Evolutionary conservation across 768 basidiomycete species (phyloP).

Genomic region (Panus rudis): DNA sequence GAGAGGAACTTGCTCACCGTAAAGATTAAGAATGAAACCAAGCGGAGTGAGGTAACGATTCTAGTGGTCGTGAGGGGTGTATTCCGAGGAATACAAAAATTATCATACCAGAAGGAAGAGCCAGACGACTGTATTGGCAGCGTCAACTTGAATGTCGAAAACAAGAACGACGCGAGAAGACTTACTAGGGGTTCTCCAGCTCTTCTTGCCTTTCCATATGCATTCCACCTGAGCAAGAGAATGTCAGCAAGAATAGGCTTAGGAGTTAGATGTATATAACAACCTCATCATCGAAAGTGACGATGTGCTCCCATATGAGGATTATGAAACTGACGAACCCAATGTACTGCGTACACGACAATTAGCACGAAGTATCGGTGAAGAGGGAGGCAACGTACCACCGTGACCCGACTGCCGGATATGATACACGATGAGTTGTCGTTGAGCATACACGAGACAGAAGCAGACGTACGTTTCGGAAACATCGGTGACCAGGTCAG

Average conservation of each 20-base stretch:
- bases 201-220: conserved; percentile 43
- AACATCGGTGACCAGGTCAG: conserved; percentile 1
- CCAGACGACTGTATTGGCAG: conserved; percentile 21
- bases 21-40: conserved; percentile 49
- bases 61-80: conserved; percentile 22
- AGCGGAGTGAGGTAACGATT: conserved; percentile 63
- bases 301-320: conserved; percentile 48
- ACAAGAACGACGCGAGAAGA: background rate
- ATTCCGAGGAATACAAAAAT: background rate
- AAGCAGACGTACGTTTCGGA: conserved; percentile 4
- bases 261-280: background rate
- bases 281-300: conserved; percentile 43
- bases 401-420: no score
- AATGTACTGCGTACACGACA: conserved; percentile 31
- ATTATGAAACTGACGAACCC: conserved; percentile 42
- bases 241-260: no score
- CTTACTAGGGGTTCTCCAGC: conserved; percentile 29
- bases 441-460: no score
- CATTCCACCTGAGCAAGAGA: conserved; percentile 36
- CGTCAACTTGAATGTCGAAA: no score
- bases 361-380: no score
- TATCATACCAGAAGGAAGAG: conserved; percentile 31
- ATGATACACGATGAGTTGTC: no score
- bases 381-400: no score
- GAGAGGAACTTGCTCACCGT: conserved; percentile 16